Evolutionary conservation across 164 flowering plant species (phyloP).

Genomic region (Vitis rupestris): DNA sequence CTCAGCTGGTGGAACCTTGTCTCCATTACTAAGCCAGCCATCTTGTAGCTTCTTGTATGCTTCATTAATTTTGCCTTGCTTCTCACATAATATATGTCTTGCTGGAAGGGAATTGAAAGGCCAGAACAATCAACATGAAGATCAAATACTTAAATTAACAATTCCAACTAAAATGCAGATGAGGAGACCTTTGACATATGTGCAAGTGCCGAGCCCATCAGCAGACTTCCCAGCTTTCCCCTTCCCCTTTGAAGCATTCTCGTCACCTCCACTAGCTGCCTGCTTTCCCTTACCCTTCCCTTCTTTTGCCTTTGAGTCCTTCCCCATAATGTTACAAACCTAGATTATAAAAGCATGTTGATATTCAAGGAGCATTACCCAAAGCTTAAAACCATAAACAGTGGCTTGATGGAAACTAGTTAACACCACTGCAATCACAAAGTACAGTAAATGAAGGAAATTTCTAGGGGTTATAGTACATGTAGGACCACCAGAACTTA

Average conservation of each 20-base stretch:
- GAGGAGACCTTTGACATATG: slow-evolving; percentile 83
- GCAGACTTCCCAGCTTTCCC: slow-evolving; percentile 74
- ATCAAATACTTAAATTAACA: not conserved
- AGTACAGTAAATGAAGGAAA: too few species aligned
- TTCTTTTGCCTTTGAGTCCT: slow-evolving; percentile 64
- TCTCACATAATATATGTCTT: slow-evolving; percentile 93
- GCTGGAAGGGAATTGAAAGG: slow-evolving; percentile 41
- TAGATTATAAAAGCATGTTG: too few species aligned
- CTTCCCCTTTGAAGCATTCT: slow-evolving; percentile 75
- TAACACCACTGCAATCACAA: too few species aligned
- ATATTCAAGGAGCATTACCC: too few species aligned
- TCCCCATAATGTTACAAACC: slow-evolving; percentile 52
- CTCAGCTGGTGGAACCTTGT: slow-evolving; percentile 98
- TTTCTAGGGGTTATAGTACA: too few species aligned
- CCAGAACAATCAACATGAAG: not conserved
- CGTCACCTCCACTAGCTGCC: slow-evolving; percentile 66
- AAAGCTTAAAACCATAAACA: too few species aligned
- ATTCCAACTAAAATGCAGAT: not conserved
- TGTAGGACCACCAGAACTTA: too few species aligned
- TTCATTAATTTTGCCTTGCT: slow-evolving; percentile 98
- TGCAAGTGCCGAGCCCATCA: slow-evolving; percentile 96
- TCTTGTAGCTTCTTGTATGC: slow-evolving; percentile 95
- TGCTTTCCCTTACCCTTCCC: slow-evolving; percentile 93
- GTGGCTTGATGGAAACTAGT: too few species aligned
- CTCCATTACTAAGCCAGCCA: slow-evolving; percentile 94